A percentile compares a stretch with the other conserved stretches of the same genome.
These are phyloP conservation scores for Arctostaphylos glauca DNA, from an alignment of 148 eudicot species.

Conservation along the genomic window DNA sequence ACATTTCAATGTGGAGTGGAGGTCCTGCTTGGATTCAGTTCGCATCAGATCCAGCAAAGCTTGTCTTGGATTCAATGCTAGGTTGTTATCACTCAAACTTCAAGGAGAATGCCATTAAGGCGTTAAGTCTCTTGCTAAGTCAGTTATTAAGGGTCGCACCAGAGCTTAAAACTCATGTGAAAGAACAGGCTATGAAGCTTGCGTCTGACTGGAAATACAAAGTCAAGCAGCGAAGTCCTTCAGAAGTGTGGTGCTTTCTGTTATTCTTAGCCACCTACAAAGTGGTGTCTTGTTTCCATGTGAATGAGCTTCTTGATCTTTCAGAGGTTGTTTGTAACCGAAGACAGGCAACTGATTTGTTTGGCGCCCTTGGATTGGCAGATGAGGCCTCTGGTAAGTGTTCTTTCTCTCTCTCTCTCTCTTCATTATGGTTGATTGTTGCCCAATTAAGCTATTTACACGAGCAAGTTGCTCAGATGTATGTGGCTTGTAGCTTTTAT, in stretches of 20 bases:
- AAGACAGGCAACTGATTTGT: slow-evolving; percentile 3
- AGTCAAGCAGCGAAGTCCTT: not conserved
- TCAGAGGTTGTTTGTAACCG: not conserved
- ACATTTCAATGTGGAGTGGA: not conserved
- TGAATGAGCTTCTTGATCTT: slow-evolving; percentile 24
- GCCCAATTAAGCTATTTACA: not conserved
- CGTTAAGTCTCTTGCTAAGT: slow-evolving; percentile 23
- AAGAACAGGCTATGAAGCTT: slow-evolving; percentile 20
- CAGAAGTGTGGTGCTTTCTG: slow-evolving; percentile 18
- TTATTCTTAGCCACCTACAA: slow-evolving; percentile 20
- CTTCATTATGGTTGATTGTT: not conserved
- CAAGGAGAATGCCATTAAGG: not conserved
- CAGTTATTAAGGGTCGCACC: slow-evolving; percentile 26
- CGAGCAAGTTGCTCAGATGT: not conserved
- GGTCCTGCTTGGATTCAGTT: slow-evolving; percentile 26
- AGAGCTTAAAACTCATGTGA: slow-evolving; percentile 21
- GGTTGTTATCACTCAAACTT: slow-evolving; percentile 17
- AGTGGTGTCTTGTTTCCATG: slow-evolving; percentile 11
- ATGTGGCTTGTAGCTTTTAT: not conserved
- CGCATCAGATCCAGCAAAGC: slow-evolving; percentile 40
- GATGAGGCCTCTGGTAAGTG: slow-evolving; percentile 23
- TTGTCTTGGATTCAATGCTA: slow-evolving; percentile 42
- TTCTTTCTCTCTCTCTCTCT: slow-evolving; percentile 13
- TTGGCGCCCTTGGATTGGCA: slow-evolving; percentile 19
- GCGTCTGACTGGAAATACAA: slow-evolving; percentile 25